Base-by-base conservation (phyloP, 148 eudicot species). In the Chenopodium suecicum region DNA sequence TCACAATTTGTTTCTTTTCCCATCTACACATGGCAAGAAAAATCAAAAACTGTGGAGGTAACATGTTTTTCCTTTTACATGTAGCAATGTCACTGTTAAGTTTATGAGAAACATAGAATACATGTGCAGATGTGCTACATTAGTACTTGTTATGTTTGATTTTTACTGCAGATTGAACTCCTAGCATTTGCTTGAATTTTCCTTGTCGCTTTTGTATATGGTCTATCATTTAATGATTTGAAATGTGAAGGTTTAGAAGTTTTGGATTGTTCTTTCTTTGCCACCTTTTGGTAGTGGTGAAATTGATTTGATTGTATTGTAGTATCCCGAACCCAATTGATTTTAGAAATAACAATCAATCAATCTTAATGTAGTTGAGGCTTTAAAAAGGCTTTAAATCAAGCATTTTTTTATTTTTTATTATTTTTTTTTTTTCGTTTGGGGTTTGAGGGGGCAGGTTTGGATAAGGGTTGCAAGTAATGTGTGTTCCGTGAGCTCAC, bases 11-110 rank as follows among this genome's bases (percentile, higher is more conserved):
- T 92, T 81, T 92, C 97, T 54, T 92, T 91, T 80, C 97, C 97
- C 80, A 92, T 92, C 82, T 92, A 92, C 85, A 91, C 94, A 63
- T 96, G 99, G 99, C 99, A 92, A 89, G 97, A 96, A 80, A 96
- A 96, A 80, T 91, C 99, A 58, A 92, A 89, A 85, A 94, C 95
- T 44, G 86, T 96, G 75, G 99, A 96, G 98, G 99, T 94, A 83
- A 74, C 81, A 46, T 32, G n/a, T 48, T 73, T 85, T 29, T 31
- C 50, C 44, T 22, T 32, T 69, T 37, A 41, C 13, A 77, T 77
- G 74, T 41, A 22, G 23, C 32, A 52, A 22, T 34, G 34, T 65
- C 60, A 34, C 34, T 29, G 32, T 70, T 50, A 2, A 75, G 13
- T 14, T 67, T 73, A n/a, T 65, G 22, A 29, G 29, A 50, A 69